Base-by-base conservation (phyloP, 2,329 filamentous ascomycete genomes). In the Fusarium sp. region DNA sequence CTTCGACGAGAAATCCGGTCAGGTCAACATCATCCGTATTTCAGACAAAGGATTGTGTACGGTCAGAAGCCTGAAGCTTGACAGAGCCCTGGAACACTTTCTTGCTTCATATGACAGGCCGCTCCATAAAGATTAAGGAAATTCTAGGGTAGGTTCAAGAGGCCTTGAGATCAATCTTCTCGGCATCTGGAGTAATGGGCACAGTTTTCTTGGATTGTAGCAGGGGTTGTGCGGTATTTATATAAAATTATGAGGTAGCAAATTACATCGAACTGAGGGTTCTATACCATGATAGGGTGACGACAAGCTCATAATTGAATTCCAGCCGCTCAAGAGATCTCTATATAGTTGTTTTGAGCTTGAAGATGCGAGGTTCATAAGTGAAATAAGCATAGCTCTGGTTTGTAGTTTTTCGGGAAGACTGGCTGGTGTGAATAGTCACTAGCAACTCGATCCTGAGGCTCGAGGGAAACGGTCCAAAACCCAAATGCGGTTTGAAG, bases 31-130 rank as follows among this genome's bases (percentile, higher is more conserved):
- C 62, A 69, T 49, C 62, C 62, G 18, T 69, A 69, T 22, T 69
- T 66, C 15, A 60, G 62, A 41, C 66, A 69, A 39, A 66, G 62
- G 31, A 61, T 69, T 26, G 66, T 66, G 2, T 69, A 69, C 5
- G 66, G 62, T 1, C 66, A 69, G 35, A 69, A 66, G 24, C 62
- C 66, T 7, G 36, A 45, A 11, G 15, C 18, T 3, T 48, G 26
- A 28, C 15, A 10, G 24, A 28, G 28, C 10, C 18, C 18, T 4
- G 0, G 4, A 47, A 20, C n/a, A 18, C 41, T 24, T 44, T 44
- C 15, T 7, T 31, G 26, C 20, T n/a, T n/a, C 14, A 20, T 20
- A 22, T 9, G 13, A 11, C 13, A 15, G 24, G 15, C 44, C 8
- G 18, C 26, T 10, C 6, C 9, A 11, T 26, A 22, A 15, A 47